Evolutionary conservation across 2,329 filamentous ascomycete species (phyloP).

Genomic region (Coniochaeta pulveracea): DNA sequence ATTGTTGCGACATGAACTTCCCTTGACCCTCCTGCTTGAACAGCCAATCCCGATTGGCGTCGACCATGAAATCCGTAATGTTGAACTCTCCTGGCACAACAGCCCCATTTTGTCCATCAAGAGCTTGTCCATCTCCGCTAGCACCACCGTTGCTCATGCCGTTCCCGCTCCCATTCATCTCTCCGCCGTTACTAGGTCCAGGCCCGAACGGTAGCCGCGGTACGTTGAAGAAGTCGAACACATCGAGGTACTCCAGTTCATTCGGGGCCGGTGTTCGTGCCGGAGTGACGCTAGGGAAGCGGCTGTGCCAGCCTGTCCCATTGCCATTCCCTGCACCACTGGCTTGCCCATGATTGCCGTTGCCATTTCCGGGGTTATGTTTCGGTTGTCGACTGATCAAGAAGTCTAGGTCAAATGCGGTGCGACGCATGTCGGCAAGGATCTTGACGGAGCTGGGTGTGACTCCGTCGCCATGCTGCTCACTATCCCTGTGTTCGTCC

Average conservation of each 20-base stretch:
- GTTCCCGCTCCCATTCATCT: slow-evolving; percentile 10
- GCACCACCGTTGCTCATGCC: slow-evolving; percentile 4
- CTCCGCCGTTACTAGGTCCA: slow-evolving; percentile 6
- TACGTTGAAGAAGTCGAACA: slow-evolving; percentile 92
- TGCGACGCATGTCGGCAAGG: slow-evolving; percentile 81
- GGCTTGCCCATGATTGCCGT: slow-evolving; percentile 3
- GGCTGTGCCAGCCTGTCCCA: slow-evolving; percentile 22
- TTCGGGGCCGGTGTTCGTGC: slow-evolving; percentile 63
- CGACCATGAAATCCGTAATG: slow-evolving; percentile 68
- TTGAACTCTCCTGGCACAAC: slow-evolving; percentile 52
- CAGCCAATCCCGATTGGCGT: slow-evolving; percentile 66
- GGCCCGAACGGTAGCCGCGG: slow-evolving; percentile 53
- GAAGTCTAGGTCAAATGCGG: slow-evolving; percentile 82
- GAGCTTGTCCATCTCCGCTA: slow-evolving; percentile 11
- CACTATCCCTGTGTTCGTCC: slow-evolving; percentile 73
- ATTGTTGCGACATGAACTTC: slow-evolving; percentile 18
- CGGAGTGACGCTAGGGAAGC: slow-evolving; percentile 43
- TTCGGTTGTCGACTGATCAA: slow-evolving; percentile 73
- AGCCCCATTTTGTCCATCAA: slow-evolving; percentile 15
- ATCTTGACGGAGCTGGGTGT: slow-evolving; percentile 80
- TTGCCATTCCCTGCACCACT: slow-evolving; percentile 8
- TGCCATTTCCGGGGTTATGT: slow-evolving; percentile 16
- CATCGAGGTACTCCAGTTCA: slow-evolving; percentile 81
- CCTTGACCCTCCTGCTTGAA: slow-evolving; percentile 37
- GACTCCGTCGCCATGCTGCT: slow-evolving; percentile 60